Evolutionary conservation across 768 basidiomycete species (phyloP), one percentile per base, ranked within the genome.

Genomic region (Suillus luteus): DNA sequence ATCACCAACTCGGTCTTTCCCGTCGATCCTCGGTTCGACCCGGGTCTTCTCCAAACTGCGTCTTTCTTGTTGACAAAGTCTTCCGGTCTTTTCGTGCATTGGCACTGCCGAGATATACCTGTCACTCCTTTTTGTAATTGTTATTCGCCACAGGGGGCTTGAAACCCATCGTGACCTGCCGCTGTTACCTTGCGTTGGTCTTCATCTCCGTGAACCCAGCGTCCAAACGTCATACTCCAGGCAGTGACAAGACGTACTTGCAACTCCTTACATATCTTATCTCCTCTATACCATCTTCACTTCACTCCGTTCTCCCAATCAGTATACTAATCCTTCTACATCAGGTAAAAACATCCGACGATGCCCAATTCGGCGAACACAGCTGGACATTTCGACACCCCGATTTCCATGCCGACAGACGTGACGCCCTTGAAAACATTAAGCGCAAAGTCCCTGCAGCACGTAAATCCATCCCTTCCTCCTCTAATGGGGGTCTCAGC

Each of bases 291-390:
- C 19, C 27, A 19, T 33, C 37, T 38, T 17, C 8, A 57, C 40
- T 2, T 27, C 17, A 24, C 17, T 27, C 55, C 8, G 22, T 57
- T 38, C 41, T 19, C 27, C 27, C 10, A 12, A 15, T 1, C 55
- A 3, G 38, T 38, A 22, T 58, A 40, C 57, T 27, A 41, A 58
- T 41, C 17, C 1, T 41, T 58, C 15, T 2, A 11, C 10, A 27
- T 55, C 64, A 81, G 82, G 87, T 95, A 67, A 96, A 95, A 76
- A 93, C 92, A 70, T 88, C 87, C 2, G 94, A 95, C 67, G 93
- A 93, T 68, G 81, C 85, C 72, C 85, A 87, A 66, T 93, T 82
- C 63, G 85, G 86, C 62, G 85, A 86, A 66, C 84, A 86, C 66
- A 73, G 79, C 43, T 83, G 82, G 82, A 84, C 81, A 1, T 83